These are phyloP conservation scores for Albophoma yamanashiensis DNA, from an alignment of 2,329 filamentous ascomycete species.

Conservation along the genomic window DNA sequence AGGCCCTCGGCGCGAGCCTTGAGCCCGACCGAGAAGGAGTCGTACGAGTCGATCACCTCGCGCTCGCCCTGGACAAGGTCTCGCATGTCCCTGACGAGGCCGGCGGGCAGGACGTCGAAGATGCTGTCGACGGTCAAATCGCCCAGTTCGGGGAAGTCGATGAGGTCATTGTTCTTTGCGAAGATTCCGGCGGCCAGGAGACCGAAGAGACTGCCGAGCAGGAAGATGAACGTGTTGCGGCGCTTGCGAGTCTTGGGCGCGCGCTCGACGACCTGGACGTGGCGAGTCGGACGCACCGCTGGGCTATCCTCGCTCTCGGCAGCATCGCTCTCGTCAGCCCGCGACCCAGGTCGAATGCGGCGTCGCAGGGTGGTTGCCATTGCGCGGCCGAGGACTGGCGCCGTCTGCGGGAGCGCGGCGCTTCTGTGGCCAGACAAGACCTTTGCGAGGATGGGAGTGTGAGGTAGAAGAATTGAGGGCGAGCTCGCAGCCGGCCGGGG, in stretches of 20 bases:
- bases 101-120: slow-evolving; percentile 78
- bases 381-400: not conserved
- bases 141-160: slow-evolving; percentile 60
- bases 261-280: slow-evolving; percentile 33
- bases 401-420: not conserved
- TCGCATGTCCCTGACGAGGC: slow-evolving; percentile 74
- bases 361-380: slow-evolving; percentile 24
- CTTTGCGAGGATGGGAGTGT: not conserved
- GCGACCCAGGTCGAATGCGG: slow-evolving; percentile 15
- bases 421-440: not conserved
- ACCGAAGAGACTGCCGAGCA: slow-evolving; percentile 81
- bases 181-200: slow-evolving; percentile 85
- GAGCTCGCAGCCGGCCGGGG: not conserved
- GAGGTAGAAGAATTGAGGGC: not conserved
- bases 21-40: slow-evolving; percentile 84
- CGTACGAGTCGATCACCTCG: slow-evolving; percentile 73
- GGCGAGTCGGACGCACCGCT: slow-evolving; percentile 13
- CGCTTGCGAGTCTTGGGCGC: slow-evolving; percentile 52
- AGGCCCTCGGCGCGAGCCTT: slow-evolving; percentile 76
- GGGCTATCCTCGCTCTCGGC: slow-evolving; percentile 18
- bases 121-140: slow-evolving; percentile 78
- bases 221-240: slow-evolving; percentile 72
- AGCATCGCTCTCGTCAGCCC: slow-evolving; percentile 10
- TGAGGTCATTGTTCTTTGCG: slow-evolving; percentile 78
- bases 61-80: slow-evolving; percentile 82